These are phyloP conservation scores for Cercospora nicotianae DNA, from an alignment of 2,329 filamentous ascomycete species.

Conservation along the genomic window DNA sequence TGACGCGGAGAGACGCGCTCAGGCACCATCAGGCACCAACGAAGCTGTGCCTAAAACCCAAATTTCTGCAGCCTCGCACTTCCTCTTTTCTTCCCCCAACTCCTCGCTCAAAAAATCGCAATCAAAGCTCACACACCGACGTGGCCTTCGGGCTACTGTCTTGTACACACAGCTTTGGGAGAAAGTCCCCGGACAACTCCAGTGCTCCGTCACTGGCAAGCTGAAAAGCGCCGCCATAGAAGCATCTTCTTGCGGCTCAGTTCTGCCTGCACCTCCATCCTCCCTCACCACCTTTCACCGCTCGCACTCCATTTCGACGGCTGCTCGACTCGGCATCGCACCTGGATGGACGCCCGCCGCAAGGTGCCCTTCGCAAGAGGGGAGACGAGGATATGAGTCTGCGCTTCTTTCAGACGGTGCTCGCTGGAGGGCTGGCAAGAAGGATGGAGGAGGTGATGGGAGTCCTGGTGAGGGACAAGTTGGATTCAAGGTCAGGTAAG, in stretches of 20 bases:
- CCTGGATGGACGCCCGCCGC: slow-evolving; percentile 45
- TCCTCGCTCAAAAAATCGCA: slow-evolving; percentile 99
- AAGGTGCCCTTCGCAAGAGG: slow-evolving; percentile 25
- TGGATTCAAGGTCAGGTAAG: slow-evolving; percentile 54
- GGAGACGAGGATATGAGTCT: slow-evolving; percentile 91
- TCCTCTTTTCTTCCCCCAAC: slow-evolving; percentile 55
- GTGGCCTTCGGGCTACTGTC: slow-evolving; percentile 46
- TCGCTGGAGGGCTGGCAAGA: slow-evolving; percentile 38
- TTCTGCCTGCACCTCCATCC: slow-evolving; percentile 57
- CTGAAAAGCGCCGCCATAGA: slow-evolving; percentile 99
- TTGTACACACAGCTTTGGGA: slow-evolving; percentile 78
- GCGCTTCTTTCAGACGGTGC: slow-evolving; percentile 46
- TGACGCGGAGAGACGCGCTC: slow-evolving; percentile 6
- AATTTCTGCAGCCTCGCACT: slow-evolving; percentile 21
- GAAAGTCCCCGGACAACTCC: slow-evolving; percentile 99
- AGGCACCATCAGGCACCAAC: slow-evolving; percentile 10
- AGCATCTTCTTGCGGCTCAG: slow-evolving; percentile 77
- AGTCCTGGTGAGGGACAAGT: slow-evolving; percentile 40
- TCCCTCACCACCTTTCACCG: slow-evolving; percentile 53
- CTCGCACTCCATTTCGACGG: slow-evolving; percentile 49
- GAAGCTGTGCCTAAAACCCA: slow-evolving; percentile 49
- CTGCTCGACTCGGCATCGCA: slow-evolving; percentile 40
- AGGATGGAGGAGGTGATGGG: slow-evolving; percentile 40
- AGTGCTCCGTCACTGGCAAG: slow-evolving; percentile 54
- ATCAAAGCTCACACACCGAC: slow-evolving; percentile 95